Conservation (phyloP, 257 asterid genomes). For the Marsdenia floribunda region DNA sequence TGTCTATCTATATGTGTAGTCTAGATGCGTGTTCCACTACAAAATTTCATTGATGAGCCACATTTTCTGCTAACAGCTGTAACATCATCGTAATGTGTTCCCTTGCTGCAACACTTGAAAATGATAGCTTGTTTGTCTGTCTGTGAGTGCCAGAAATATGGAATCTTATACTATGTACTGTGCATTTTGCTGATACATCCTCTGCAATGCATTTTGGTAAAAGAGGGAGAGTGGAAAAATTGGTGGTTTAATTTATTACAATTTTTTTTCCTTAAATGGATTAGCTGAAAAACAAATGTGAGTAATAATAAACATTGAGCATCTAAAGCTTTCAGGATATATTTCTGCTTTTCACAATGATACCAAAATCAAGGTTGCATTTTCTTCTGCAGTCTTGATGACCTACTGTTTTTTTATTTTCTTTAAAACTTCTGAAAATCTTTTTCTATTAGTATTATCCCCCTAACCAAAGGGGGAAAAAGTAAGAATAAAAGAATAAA, state of each 20-base stretch:
- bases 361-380: background rate
- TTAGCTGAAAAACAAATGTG: background rate
- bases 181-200: background rate
- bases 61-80: background rate
- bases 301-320: background rate
- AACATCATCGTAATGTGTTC: background rate
- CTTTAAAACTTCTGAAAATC: background rate
- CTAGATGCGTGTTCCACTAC: background rate
- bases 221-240: background rate
- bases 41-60: background rate
- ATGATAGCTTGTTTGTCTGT: background rate
- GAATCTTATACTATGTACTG: background rate
- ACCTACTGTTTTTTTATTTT: background rate
- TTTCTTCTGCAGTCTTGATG: background rate
- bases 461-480: background rate
- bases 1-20: background rate
- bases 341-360: background rate
- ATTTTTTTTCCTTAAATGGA: background rate
- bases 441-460: background rate
- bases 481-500: background rate
- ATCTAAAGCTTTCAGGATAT: background rate
- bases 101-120: background rate
- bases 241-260: background rate
- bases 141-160: background rate
- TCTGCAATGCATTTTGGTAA: background rate